Evolutionary conservation across 139 green algal genomes (phyloP).

Genomic region (Tetradesmus obliquus): DNA sequence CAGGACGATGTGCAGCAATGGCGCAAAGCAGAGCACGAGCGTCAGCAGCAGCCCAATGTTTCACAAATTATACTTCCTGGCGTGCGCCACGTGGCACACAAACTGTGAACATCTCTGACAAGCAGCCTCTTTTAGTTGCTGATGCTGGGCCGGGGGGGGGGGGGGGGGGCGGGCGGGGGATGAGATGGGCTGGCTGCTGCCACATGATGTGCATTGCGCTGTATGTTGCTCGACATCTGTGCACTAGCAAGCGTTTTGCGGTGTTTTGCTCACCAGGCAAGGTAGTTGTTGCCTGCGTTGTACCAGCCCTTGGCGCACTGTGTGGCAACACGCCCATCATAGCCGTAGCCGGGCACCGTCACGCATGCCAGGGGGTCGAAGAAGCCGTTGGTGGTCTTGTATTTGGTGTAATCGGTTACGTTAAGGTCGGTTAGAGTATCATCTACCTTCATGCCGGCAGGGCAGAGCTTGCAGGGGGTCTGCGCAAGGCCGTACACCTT

Average conservation of each 20-base stretch:
- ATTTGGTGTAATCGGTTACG: background rate
- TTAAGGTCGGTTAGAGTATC: background rate
- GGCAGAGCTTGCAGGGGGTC: background rate
- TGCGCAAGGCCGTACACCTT: background rate
- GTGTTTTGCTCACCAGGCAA: background rate
- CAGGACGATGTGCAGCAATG: background rate
- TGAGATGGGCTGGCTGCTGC: too few species aligned
- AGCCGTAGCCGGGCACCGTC: background rate
- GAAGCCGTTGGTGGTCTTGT: background rate
- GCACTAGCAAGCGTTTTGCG: too few species aligned
- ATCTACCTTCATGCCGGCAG: too few species aligned
- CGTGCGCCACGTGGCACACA: too few species aligned
- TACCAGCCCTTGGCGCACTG: background rate
- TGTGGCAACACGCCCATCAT: background rate
- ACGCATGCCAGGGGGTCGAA: background rate
- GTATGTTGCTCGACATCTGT: too few species aligned
- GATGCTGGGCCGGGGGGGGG: too few species aligned
- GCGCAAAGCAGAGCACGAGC: background rate
- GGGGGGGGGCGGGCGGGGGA: too few species aligned
- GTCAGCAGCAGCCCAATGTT: too few species aligned
- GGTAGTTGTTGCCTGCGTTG: background rate
- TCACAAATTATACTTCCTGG: too few species aligned
- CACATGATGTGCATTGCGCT: too few species aligned
- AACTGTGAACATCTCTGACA: too few species aligned
- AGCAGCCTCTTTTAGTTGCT: too few species aligned